Evolutionary conservation across 2,329 filamentous ascomycete genomes (phyloP).

Genomic region (Verticillium longisporum): DNA sequence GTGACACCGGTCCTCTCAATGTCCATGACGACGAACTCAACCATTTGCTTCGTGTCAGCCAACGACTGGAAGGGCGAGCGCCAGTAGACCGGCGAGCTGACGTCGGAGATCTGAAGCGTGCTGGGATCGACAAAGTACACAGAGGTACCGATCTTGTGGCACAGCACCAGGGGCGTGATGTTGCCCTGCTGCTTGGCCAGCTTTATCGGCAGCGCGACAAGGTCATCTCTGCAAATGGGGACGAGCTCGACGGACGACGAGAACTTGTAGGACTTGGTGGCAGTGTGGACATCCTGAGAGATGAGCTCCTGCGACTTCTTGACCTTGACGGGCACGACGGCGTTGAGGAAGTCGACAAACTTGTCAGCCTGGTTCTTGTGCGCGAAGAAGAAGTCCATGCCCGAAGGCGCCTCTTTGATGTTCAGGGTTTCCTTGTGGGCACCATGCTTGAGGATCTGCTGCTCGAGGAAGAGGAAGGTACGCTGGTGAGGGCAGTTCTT

Average conservation of each 20-base stretch:
- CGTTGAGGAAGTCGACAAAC: slow-evolving; percentile 84
- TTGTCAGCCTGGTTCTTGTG: slow-evolving; percentile 86
- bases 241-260: slow-evolving; percentile 83
- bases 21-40: slow-evolving; percentile 92
- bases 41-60: slow-evolving; percentile 75
- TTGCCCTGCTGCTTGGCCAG: slow-evolving; percentile 83
- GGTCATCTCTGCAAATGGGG: slow-evolving; percentile 93
- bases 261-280: slow-evolving; percentile 90
- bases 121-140: slow-evolving; percentile 85
- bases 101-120: slow-evolving; percentile 84
- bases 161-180: slow-evolving; percentile 79
- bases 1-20: slow-evolving; percentile 72
- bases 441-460: slow-evolving; percentile 89
- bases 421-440: slow-evolving; percentile 93
- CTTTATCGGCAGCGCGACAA: slow-evolving; percentile 87
- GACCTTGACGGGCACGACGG: slow-evolving; percentile 68
- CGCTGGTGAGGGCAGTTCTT: slow-evolving; percentile 89
- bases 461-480: slow-evolving; percentile 66
- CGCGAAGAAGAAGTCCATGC: slow-evolving; percentile 92
- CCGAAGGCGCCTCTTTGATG: slow-evolving; percentile 94
- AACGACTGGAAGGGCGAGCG: slow-evolving; percentile 77
- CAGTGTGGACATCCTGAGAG: slow-evolving; percentile 74
- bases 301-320: slow-evolving; percentile 59
- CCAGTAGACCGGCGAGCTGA: slow-evolving; percentile 83
- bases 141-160: slow-evolving; percentile 75